Base-by-base conservation (phyloP, 768 basidiomycete species). In the Kwoniella newhampshirensis region DNA sequence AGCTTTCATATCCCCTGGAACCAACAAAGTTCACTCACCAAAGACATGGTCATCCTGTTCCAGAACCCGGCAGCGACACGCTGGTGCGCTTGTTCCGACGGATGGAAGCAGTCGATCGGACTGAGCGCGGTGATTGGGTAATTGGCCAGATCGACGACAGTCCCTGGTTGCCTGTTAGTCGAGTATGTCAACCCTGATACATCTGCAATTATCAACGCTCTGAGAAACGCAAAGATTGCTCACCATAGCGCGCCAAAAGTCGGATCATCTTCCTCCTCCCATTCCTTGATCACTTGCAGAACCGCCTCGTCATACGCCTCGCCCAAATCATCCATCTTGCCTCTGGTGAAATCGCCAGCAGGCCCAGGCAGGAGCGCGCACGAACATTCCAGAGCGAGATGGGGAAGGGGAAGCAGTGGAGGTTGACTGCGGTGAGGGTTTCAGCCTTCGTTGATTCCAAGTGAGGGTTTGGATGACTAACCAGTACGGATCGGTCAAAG, bases 1-100 rank as follows among this genome's bases (percentile, higher is more conserved):
- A 51, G 32, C 20, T 36, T n/a, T 20, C n/a, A 6, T 4, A 35
- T 36, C 1, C 26, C 7, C 39, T 12, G 2, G 6, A 12, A 20
- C 15, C 25, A 27, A 54, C 44, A 30, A 1, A 20, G 11, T 2
- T n/a, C 15, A 63, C 69, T 7, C 44, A 71, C 69, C 53, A 60
- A 11, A 25, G 36, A 37, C 51, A 67, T 20, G 8, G 64, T 65
- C 45, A 75, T 42, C 37, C 73, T 35, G 52, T 69, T 72, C 73
- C 73, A 75, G 21, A 75, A 51, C n/a, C 73, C 73, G n/a, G 62
- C 65, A 11, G 67, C 71, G 11, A 75, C 63, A 4, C 73, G 46
- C 43, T 62, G 55, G 56, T 75, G 73, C 2, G 63, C 67, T 15
- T 45, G 40, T 25, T 58, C 64, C 23, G 67, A 69, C 20, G 73